Evolutionary conservation across 2,329 filamentous ascomycete species (phyloP), one percentile per base, ranked within the genome.

Genomic region (Fusarium penzigii): DNA sequence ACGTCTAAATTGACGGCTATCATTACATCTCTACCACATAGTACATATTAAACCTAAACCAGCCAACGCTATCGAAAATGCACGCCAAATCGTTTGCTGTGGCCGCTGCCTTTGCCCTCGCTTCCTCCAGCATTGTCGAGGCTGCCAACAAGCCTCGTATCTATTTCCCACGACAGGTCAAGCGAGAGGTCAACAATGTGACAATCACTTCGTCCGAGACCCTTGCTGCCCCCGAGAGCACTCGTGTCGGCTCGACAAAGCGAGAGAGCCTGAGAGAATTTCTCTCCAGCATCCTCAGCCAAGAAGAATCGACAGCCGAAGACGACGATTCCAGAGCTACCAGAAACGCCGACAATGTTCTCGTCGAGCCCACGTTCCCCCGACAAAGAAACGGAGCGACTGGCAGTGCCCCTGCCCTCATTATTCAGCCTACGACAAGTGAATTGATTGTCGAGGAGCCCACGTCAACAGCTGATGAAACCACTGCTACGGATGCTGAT

Each of bases 91-190:
- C 77, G 10, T 61, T 68, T 60, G 65, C 78, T 50, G 61, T 82
- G 65, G 75, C 77, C 59, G 76, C 78, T 68, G 76, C 76, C 17
- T 62, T 82, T 62, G 77, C 75, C 58, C 69, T 80, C 55, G 74
- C 77, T 53, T 72, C 77, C 34, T 72, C 77, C n/a, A 74, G 71
- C 50, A 70, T 70, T 58, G 78, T 77, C 17, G 72, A 78, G 49
- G 61, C 20, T 25, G 20, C 67, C 38, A 69, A 77, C 34, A 71
- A 72, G 55, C 80, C 81, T 16, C 77, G 74, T 64, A 81, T 83
- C 63, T 85, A 84, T 66, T 84, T 80, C 56, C 82, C 82, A 12
- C 75, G 78, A 50, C 75, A 82, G 41, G 72, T 85, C 62, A 84
- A 79, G 70, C 76, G 81, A 49, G 72, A 79, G 52, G 72, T 76